Base-by-base conservation (phyloP, 2,329 filamentous ascomycete genomes). In the Colletotrichum gigasporum region DNA sequence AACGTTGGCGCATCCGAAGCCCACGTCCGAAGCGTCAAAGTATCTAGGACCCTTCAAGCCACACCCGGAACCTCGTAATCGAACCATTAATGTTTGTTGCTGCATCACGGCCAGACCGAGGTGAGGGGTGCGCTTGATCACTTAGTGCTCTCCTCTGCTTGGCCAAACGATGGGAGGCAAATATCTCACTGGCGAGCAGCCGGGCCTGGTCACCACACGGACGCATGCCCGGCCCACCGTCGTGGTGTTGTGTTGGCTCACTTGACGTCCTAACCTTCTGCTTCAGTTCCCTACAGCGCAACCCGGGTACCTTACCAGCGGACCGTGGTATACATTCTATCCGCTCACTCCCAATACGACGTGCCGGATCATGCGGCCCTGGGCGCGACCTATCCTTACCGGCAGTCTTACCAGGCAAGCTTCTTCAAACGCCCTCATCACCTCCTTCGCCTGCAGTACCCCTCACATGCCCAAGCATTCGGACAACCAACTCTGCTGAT, bases 361-460 rank as follows among this genome's bases (percentile, higher is more conserved):
- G 30, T 30, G 45, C 42, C 37, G 35, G 16, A 30, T 45, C 24
- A 65, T 65, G 63, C 58, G 63, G 63, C 63, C 63, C 34, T 5
- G 32, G 2, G 63, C 47, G 63, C 63, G 63, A 45, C 63, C 63
- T 57, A n/a, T 44, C 30, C 35, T 50, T 52, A 52, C 58, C 63
- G 63, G 58, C 51, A 63, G 57, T 65, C 50, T 28, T 28, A 24
- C 35, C 24, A 54, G 39, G 61, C 61, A 65, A 63, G 57, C 63
- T 63, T 64, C 55, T 54, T 61, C 48, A 30, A 47, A 54, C 50
- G 32, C 50, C 56, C 47, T 47, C 41, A 53, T 48, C 55, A 20
- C 35, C 12, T 28, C 39, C 22, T 35, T 26, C 48, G 61, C 28
- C 48, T 12, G 56, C 45, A 34, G 51, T 44, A 41, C 48, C 20